Base-by-base conservation (phyloP, 257 asterid species). In the Plantago elongata region DNA sequence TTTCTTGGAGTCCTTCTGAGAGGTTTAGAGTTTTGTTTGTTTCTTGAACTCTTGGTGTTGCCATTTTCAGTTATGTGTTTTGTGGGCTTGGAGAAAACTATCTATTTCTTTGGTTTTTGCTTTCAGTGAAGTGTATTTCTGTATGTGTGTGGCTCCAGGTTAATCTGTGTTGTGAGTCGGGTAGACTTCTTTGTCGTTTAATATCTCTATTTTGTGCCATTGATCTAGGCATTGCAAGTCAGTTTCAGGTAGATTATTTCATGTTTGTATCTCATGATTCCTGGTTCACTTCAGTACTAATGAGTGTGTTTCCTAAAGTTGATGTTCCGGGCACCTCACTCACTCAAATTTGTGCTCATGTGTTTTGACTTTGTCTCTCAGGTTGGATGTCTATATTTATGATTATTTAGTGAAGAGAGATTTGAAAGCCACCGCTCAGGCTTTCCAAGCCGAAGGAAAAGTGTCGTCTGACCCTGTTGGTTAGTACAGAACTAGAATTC, bases 391-490 rank as follows among this genome's bases (percentile, higher is more conserved):
- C 51, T 93, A 93, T 63, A 93, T 93, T 68, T 85, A 93, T 55
- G 99, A 93, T 74, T 93, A 93, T 78, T 78, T 93, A 55, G 95
- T 93, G 57, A 93, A 93, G 81, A 85, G 99, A 75, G 97, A 89
- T 77, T 78, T 93, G 78, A 93, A 89, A 78, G 94, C 94, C 55
- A 77, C 96, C 34, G 99, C 99, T 17, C 95, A 89, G 79, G 96
- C 99, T 15, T 93, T 93, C 68, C 99, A 83, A 78, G 86, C 95
- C 17, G 99, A 93, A 78, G 99, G 97, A 60, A 93, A 93, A 77
- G 99, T 93, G 22, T 89, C 97, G 9, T 85, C 99, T 5, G 99
- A 93, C 70, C 99, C 99, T 3, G 99, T 93, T 71, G 99, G 97
- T 93, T 63, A 54, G 92, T 62, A 67, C 30, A 11, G 38, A 50